These are phyloP conservation scores for Ophiostoma himal-ulmi DNA, from an alignment of 2,329 filamentous ascomycete genomes.

Conservation along the genomic window DNA sequence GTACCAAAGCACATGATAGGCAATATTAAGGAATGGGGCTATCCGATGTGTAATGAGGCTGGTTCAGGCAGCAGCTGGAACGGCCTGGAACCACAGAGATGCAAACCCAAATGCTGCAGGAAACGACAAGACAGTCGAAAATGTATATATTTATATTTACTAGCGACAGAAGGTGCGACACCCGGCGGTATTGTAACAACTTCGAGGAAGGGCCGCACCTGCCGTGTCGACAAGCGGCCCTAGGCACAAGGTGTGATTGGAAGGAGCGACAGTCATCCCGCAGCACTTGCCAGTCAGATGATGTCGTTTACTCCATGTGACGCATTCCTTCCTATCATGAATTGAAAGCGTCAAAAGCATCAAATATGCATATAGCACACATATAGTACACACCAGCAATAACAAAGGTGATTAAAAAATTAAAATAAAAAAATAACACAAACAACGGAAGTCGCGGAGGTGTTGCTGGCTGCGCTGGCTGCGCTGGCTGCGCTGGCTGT, in stretches of 20 bases:
- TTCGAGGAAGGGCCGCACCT: not conserved
- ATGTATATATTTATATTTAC: not conserved
- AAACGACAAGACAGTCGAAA: no score
- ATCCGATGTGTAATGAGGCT: not conserved
- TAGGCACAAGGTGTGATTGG: not conserved
- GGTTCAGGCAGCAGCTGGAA: not conserved
- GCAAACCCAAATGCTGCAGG: not conserved
- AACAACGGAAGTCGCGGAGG: not conserved
- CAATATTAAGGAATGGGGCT: not conserved
- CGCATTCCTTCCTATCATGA: not conserved
- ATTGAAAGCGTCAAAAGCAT: not conserved
- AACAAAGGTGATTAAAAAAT: no score
- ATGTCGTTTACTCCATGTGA: not conserved
- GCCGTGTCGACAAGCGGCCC: conserved; percentile 1
- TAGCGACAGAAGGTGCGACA: not conserved
- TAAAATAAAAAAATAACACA: not conserved
- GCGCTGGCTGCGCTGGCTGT: not conserved
- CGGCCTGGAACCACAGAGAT: not conserved
- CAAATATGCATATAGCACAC: no score
- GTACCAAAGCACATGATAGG: not conserved
- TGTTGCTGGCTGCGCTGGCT: not conserved
- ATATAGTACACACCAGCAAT: no score
- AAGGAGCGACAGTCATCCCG: not conserved
- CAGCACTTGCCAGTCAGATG: conserved; percentile 1
- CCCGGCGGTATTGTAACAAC: not conserved